Evolutionary conservation across 2,329 filamentous ascomycete genomes (phyloP).

Genomic region (Ophiosphaerella herpotricha): DNA sequence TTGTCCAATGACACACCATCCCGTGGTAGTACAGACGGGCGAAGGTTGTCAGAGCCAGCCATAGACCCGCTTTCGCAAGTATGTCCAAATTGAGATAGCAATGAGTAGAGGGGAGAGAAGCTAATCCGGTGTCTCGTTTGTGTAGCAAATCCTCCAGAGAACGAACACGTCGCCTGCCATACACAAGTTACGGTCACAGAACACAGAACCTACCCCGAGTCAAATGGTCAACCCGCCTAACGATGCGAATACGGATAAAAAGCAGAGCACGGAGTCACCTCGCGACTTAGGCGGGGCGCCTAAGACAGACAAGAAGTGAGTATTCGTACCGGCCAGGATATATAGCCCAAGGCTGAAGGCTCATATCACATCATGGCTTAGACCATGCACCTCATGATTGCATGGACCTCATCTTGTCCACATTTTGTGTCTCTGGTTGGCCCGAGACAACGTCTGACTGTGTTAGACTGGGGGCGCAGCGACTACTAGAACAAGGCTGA

Average conservation of each 20-base stretch:
- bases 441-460: slow-evolving; percentile 35
- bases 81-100: slow-evolving; percentile 37
- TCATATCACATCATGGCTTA: not conserved
- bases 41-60: slow-evolving; percentile 43
- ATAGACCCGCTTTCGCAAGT: slow-evolving; percentile 73
- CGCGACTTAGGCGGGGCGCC: slow-evolving; percentile 24
- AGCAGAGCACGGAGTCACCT: slow-evolving; percentile 29
- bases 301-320: slow-evolving; percentile 47
- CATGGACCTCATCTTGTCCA: slow-evolving; percentile 3
- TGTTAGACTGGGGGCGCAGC: slow-evolving; percentile 22
- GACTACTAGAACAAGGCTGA: slow-evolving; percentile 23
- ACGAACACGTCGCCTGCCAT: slow-evolving; percentile 67
- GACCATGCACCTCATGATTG: not conserved
- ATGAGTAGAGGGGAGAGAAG: not conserved
- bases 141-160: slow-evolving; percentile 63
- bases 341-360: not conserved
- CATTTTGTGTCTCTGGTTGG: slow-evolving; percentile 7
- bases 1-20: slow-evolving; percentile 24
- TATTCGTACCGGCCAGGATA: slow-evolving; percentile 3
- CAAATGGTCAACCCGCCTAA: slow-evolving; percentile 44
- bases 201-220: slow-evolving; percentile 39
- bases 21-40: slow-evolving; percentile 19
- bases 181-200: slow-evolving; percentile 59
- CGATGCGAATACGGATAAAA: slow-evolving; percentile 56
- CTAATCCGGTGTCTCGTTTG: too few relatives aligned